phyloP scores from a whole-genome alignment of 2,329 filamentous ascomycete genomes.

The Alternaria consortialis region DNA sequence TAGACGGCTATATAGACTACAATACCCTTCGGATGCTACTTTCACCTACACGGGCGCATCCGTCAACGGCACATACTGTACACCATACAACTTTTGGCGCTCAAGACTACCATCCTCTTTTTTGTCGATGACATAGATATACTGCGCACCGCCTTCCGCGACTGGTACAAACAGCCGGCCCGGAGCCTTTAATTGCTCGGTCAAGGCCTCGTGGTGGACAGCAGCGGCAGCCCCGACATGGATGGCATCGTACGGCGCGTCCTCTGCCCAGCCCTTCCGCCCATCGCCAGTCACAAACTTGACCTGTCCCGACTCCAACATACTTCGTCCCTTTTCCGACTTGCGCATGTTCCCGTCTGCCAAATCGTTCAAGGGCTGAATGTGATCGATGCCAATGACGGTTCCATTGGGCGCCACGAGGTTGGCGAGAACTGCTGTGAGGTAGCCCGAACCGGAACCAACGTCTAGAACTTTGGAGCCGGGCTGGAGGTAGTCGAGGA shows the following conservation, averaged over 20 bases:
- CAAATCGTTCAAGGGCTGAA: conserved; percentile 57
- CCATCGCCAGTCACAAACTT: conserved; percentile 78
- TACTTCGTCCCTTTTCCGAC: conserved; percentile 56
- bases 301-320: conserved; percentile 72
- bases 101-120: conserved; percentile 68
- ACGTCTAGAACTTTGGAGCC: conserved; percentile 60
- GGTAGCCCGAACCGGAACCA: conserved; percentile 68
- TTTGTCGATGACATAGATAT: conserved; percentile 80
- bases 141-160: conserved; percentile 65
- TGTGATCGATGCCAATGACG: conserved; percentile 61
- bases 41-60: conserved; percentile 63
- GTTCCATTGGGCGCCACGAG: conserved; percentile 65
- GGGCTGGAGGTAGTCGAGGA: conserved; percentile 66
- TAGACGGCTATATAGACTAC: conserved; percentile 6
- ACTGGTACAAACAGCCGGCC: conserved; percentile 85
- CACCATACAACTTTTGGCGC: conserved; percentile 68
- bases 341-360: conserved; percentile 55
- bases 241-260: conserved; percentile 82
- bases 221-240: conserved; percentile 90
- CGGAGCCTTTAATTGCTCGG: conserved; percentile 80
- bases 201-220: conserved; percentile 73
- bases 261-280: conserved; percentile 56
- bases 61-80: conserved; percentile 80
- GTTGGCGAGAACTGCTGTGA: conserved; percentile 88
- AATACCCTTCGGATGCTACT: not conserved